Evolutionary conservation across 1,284 basidiomycete genomes (phyloP), one percentile per base, ranked within the genome.

Genomic region (Ganoderma lucidum): DNA sequence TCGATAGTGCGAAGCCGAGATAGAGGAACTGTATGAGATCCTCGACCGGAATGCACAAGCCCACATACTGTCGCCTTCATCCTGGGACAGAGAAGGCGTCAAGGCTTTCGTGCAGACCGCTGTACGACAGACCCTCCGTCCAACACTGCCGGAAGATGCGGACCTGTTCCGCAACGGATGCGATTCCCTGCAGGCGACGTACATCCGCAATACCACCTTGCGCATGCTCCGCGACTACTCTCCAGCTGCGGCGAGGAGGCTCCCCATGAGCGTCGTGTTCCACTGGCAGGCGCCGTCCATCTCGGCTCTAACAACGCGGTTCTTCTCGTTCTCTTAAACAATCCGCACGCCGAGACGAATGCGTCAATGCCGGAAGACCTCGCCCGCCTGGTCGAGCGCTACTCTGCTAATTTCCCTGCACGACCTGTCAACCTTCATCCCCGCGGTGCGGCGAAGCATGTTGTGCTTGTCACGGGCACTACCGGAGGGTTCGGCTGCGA

Each of bases 101-200:
- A 72, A 67, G 1, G 59, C 62, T 0, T 81, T 79, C 66, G 74
- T 81, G 9, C 73, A 77, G 6, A 62, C 66, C 0, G 74, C 77
- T 3, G 73, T 81, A 2, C 44, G 69, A 23, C 75, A 69, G 2
- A 77, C 80, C 2, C 42, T 82, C 19, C 62, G 53, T 8, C 37
- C 37, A 0, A 2, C 51, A 2, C 39, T 79, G 1, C 44, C 60
- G 1, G 80, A 82, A 63, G 69, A 75, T 35, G 78, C 75, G 1
- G 83, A 85, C 65, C 66, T 85, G 3, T 85, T 84, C 74, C 76
- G 76, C 30, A 70, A 75, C 37, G 82, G 83, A 4, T 80, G 81
- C 44, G 83, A 85, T 68, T 83, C 80, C 66, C 68, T 82, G 28
- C 78, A 79, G 64, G 79, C 81, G 1, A 80, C 78, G 0, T 80